Evolutionary conservation across 768 basidiomycete genomes (phyloP).

Genomic region (Pisolithus orientalis): DNA sequence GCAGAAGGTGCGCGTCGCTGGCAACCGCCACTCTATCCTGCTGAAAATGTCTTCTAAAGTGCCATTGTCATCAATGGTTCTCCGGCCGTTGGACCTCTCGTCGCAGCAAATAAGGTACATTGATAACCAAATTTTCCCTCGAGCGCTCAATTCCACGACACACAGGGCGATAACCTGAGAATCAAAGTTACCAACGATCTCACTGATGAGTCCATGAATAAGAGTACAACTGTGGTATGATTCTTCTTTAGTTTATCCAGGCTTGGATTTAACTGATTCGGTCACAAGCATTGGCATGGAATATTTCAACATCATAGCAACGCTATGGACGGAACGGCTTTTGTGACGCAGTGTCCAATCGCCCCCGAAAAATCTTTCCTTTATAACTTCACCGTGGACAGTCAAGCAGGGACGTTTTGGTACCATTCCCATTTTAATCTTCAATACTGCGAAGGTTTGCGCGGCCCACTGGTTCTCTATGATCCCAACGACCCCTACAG

Average conservation of each 20-base stretch:
- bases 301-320: slow-evolving; percentile 36
- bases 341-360: slow-evolving; percentile 45
- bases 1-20: slow-evolving; percentile 18
- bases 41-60: slow-evolving; percentile 4
- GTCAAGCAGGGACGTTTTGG: slow-evolving; percentile 39
- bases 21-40: neutral
- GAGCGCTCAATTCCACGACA: neutral
- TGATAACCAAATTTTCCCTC: neutral
- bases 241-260: neutral
- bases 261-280: neutral
- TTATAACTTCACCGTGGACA: slow-evolving; percentile 28
- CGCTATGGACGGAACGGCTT: slow-evolving; percentile 40
- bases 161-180: slow-evolving; percentile 33
- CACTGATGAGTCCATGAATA: slow-evolving; percentile 32
- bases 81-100: slow-evolving; percentile 33
- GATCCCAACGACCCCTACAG: slow-evolving; percentile 30
- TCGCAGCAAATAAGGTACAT: slow-evolving; percentile 34
- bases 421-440: slow-evolving; percentile 41
- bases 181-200: slow-evolving; percentile 38
- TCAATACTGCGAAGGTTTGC: slow-evolving; percentile 52
- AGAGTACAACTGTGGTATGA: slow-evolving; percentile 36
- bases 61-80: slow-evolving; percentile 37
- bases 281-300: slow-evolving; percentile 41
- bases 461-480: slow-evolving; percentile 44
- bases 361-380: slow-evolving; percentile 31